A percentile compares a stretch with the other conserved stretches of the same genome.
These are phyloP conservation scores for Schizosaccharomyces pombe DNA, from an alignment of 805 yeast species.

Conservation along the genomic window DNA sequence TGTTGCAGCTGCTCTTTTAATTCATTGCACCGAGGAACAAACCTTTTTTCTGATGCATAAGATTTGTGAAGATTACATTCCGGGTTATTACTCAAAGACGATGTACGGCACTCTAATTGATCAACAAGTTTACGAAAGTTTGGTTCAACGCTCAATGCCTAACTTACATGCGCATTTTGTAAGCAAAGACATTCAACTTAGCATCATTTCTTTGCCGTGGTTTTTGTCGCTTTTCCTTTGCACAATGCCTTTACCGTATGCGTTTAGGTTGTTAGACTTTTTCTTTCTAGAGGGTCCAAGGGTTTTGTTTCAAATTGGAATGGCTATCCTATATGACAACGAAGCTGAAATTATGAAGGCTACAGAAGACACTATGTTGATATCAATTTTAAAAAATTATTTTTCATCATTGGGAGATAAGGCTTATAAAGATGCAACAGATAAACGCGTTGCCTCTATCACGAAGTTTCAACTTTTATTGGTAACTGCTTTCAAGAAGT, in stretches of 20 bases:
- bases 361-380: constrained; percentile 81
- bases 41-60: constrained; percentile 79
- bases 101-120: constrained; percentile 94
- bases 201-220: constrained; percentile 95
- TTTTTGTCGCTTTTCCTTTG: constrained; percentile 70
- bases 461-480: constrained; percentile 74
- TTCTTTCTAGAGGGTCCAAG: constrained; percentile 77
- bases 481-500: constrained; percentile 83
- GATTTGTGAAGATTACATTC: constrained; percentile 68
- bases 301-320: constrained; percentile 73
- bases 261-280: constrained; percentile 74
- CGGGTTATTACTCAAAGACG: constrained; percentile 89
- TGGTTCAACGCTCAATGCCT: constrained; percentile 79
- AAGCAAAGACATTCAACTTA: constrained; percentile 63
- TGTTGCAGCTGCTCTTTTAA: constrained; percentile 27
- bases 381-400: constrained; percentile 61
- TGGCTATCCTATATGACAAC: constrained; percentile 71
- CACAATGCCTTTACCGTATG: constrained; percentile 85
- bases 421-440: constrained; percentile 49
- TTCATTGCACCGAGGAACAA: constrained; percentile 75
- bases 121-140: constrained; percentile 75
- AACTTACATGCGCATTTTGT: constrained; percentile 61
- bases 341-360: constrained; percentile 61
- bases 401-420: constrained; percentile 47
- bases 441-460: constrained; percentile 38